Conservation (phyloP, 2,329 filamentous ascomycete species). For the Davidsoniella eucalypti region DNA sequence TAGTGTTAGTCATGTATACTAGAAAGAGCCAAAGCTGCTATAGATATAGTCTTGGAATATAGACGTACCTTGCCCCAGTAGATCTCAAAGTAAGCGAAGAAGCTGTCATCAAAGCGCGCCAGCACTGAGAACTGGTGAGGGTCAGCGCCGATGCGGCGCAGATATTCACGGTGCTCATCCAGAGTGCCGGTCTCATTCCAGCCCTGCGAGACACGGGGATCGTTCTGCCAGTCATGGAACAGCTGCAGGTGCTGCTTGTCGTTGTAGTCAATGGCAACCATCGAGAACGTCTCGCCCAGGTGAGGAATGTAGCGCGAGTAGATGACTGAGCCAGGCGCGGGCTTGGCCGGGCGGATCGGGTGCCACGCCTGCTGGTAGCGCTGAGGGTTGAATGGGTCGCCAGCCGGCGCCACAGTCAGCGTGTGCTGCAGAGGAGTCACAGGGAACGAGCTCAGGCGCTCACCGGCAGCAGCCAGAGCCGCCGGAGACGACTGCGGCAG, state of each 20-base stretch:
- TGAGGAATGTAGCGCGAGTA: conserved; percentile 70
- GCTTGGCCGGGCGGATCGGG: conserved; percentile 56
- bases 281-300: conserved; percentile 58
- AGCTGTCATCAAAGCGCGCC: conserved; percentile 52
- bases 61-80: conserved; percentile 50
- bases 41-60: not conserved
- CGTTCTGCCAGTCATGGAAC: conserved; percentile 72
- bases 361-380: conserved; percentile 43
- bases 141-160: conserved; percentile 51
- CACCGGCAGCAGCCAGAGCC: conserved; percentile 20
- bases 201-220: conserved; percentile 61
- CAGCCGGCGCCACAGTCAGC: conserved; percentile 23
- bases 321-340: conserved; percentile 49
- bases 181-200: conserved; percentile 68
- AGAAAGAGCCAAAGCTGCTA: not conserved
- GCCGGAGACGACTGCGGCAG: conserved; percentile 28
- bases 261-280: conserved; percentile 54
- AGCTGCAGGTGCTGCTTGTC: conserved; percentile 47
- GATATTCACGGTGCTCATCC: conserved; percentile 57
- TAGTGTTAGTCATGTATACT: not conserved
- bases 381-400: conserved; percentile 25
- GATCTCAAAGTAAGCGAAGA: conserved; percentile 65
- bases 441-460: conserved; percentile 29
- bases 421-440: conserved; percentile 32
- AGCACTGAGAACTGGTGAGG: conserved; percentile 55